phyloP scores from a whole-genome alignment of 768 basidiomycete genomes.

The Tricholoma terreum region DNA sequence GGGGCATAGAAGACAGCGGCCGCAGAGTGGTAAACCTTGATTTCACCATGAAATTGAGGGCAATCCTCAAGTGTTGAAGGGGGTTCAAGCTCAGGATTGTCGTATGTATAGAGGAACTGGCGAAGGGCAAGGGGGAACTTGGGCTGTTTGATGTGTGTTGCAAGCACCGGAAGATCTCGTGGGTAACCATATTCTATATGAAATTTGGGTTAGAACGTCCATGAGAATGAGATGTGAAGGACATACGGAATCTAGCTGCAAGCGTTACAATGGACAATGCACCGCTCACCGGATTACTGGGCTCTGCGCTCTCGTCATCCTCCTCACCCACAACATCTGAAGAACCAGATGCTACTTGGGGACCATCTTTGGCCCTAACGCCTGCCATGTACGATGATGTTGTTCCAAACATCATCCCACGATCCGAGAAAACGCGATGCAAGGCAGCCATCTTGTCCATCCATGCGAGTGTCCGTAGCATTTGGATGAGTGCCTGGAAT shows the following conservation, averaged over 20 bases:
- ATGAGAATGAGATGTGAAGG: not conserved
- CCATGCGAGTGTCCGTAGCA: not conserved
- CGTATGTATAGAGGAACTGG: conserved; percentile 12
- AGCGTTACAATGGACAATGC: too few relatives aligned
- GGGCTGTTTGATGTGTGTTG: conserved; percentile 12
- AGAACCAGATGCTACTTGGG: not conserved
- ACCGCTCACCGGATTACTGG: not conserved
- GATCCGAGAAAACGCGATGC: not conserved
- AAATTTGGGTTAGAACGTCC: not conserved
- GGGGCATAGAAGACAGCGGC: too few relatives aligned
- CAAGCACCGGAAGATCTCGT: conserved; percentile 5
- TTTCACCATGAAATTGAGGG: conserved; percentile 9
- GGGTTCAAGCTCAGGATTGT: conserved; percentile 1
- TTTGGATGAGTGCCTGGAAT: not conserved
- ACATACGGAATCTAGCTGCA: not conserved
- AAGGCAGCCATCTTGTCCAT: not conserved
- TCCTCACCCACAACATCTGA: not conserved
- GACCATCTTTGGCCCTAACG: not conserved
- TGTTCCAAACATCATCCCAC: not conserved
- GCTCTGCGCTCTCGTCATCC: not conserved
- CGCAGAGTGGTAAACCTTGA: not conserved
- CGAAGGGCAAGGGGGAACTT: conserved; percentile 8
- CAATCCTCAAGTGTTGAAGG: conserved; percentile 7
- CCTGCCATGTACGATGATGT: conserved; percentile 4
- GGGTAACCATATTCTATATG: conserved; percentile 8